Percentiles rank a stretch among this genome's conserved stretches.
Conservation (phyloP, 1,139 yeast species). For the Diutina sp. region DNA sequence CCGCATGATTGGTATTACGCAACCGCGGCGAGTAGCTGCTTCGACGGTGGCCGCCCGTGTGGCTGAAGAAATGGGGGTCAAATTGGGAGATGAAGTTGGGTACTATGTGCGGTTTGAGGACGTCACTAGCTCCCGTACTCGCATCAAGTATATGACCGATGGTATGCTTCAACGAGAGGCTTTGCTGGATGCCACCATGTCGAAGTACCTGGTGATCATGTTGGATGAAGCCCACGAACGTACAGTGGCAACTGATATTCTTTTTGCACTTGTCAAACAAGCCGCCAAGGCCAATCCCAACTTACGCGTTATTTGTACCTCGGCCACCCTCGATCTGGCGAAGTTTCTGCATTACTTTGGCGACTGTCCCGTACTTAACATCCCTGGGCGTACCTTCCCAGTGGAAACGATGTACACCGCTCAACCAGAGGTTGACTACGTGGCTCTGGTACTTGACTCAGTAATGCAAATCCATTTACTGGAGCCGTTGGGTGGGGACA, state of each 20-base stretch:
- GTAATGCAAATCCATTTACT: conserved; percentile 73
- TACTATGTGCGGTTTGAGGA: conserved; percentile 59
- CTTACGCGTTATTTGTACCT: conserved; percentile 69
- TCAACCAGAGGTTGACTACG: conserved; percentile 76
- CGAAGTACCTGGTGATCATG: conserved; percentile 71
- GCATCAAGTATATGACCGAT: conserved; percentile 73
- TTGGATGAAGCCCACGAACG: conserved; percentile 95
- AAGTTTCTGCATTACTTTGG: conserved; percentile 73
- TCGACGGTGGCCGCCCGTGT: conserved; percentile 58
- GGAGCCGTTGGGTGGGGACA: conserved; percentile 63
- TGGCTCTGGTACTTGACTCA: conserved; percentile 70
- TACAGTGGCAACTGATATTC: conserved; percentile 84
- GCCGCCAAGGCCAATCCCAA: conserved; percentile 64
- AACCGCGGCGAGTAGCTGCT: conserved; percentile 88
- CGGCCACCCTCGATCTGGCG: conserved; percentile 82
- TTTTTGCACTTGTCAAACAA: conserved; percentile 71
- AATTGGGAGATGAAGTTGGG: conserved; percentile 52
- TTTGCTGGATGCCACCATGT: conserved; percentile 58
- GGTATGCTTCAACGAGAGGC: conserved; percentile 90
- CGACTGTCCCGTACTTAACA: conserved; percentile 66
- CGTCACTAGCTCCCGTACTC: conserved; percentile 37
- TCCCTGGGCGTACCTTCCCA: conserved; percentile 86
- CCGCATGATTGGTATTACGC: conserved; percentile 86
- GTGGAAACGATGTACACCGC: conserved; percentile 70
- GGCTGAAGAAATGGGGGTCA: conserved; percentile 49